A percentile compares a stretch with the other conserved stretches of the same genome.
Conservation (phyloP, 23 red algal genomes). For the Gracilaria vermiculophylla region DNA sequence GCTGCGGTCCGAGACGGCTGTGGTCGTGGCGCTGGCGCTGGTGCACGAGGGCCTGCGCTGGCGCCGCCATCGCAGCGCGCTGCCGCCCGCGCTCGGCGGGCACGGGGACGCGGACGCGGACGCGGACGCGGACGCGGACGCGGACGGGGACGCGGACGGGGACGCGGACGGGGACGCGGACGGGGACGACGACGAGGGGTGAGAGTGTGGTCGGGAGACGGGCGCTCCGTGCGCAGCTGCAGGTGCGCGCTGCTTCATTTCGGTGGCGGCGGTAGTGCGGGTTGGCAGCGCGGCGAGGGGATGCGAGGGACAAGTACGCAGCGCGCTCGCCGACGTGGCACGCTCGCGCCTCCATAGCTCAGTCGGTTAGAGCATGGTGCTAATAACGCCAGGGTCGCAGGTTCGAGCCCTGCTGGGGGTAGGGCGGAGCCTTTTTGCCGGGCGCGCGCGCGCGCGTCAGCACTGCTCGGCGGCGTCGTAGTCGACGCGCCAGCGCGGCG, state of each 20-base stretch:
- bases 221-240: too few species aligned
- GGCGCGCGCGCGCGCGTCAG: neutral
- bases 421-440: neutral
- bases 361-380: conserved; percentile 82
- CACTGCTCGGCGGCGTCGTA: neutral
- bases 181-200: too few species aligned
- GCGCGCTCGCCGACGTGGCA: too few species aligned
- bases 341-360: conserved; percentile 68
- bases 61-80: neutral
- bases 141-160: too few species aligned
- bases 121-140: neutral
- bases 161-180: too few species aligned
- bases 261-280: too few species aligned
- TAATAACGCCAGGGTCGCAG: conserved; percentile 83
- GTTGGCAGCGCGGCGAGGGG: too few species aligned
- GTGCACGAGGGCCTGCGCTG: conserved; percentile 61
- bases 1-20: conserved; percentile 70
- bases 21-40: conserved; percentile 46
- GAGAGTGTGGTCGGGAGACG: too few species aligned
- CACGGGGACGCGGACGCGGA: neutral
- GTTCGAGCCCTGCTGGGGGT: conserved; percentile 80
- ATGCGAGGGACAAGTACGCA: too few species aligned
- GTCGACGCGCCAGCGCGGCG: neutral
- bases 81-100: neutral
- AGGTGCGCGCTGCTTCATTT: too few species aligned